Base-by-base conservation (phyloP, 1,284 basidiomycete genomes). In the Rhodotorula mucilaginosa region DNA sequence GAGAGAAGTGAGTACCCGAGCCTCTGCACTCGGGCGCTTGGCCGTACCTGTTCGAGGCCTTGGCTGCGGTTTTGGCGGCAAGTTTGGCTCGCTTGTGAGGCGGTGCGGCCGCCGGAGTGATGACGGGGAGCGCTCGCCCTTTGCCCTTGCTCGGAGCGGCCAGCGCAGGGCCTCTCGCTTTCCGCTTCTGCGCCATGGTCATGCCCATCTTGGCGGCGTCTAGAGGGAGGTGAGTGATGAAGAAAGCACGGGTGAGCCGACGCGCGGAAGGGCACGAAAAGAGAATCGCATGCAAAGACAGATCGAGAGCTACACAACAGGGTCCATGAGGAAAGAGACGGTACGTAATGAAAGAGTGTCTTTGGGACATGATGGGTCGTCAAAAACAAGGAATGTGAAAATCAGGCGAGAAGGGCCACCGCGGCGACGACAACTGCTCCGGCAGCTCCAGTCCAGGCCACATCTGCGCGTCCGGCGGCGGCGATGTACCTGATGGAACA, bases 401-500 rank as follows among this genome's bases (percentile, higher is more conserved):
- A 10, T 54, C 26, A 70, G 44, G 39, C 60, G n/a, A 59, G 47
- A 4, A 66, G 29, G 16, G 48, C 58, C 23, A 39, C 5, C 3
- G 29, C 63, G n/a, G 57, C 63, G 21, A 49, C 31, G n/a, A 47
- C 15, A 5, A 23, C 26, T 16, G 47, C 46, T 31, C 59, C 59
- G 26, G 48, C 46, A 12, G 26, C 8, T 8, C 59, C 34, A 7
- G 51, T 21, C 18, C 58, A 23, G 3, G 47, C 31, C 13, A 54
- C 34, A 12, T 52, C 21, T 8, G 51, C 48, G 18, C 46, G 48
- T 49, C 59, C 51, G 7, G 71, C 67, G 0, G 57, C 71, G n/a
- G 71, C 71, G 39, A 72, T 66, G 51, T 69, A 72, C 23, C 71
- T 72, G 70, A n/a, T 44, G 1, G 0, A 21, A 2, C 15, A 10